Base-by-base conservation (phyloP, 441 rosid species). In the Gossypium schwendimanii region DNA sequence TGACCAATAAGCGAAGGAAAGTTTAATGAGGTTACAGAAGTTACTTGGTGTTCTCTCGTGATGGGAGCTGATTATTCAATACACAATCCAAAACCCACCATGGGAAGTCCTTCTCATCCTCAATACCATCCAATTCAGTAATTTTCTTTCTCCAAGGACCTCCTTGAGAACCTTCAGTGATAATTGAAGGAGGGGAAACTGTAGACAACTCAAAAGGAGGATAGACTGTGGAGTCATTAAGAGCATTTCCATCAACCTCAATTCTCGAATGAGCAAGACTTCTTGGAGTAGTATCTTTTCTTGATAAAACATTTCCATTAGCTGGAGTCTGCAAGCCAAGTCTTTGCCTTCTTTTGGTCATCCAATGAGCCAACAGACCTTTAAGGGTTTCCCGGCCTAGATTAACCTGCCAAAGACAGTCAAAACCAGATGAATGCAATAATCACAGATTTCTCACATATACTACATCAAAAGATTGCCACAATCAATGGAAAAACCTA, bases 81-180 rank as follows among this genome's bases (percentile, higher is more conserved):
- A 92, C 85, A 74, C 98, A 96, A 52, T 96, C 99, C 74, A 94
- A 78, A 79, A 94, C 87, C 99, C 99, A 96, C 88, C 87, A 83
- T 36, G 99, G 99, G 59, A 96, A 84, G 80, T 94, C 96, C 76
- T 96, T 96, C 20, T 96, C 98, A 78, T 96, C 96, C 81, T 96
- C 98, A 33, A 89, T 87, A 82, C 98, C 99, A 71, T 91, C 88
- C 67, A 92, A 84, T 78, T 92, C 97, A 7, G 95, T 89, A 74
- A 88, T 88, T 81, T 89, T 94, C 84, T 91, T 96, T 83, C 98
- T 92, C 99, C 99, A 96, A 9, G 92, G 92, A 60, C 96, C 97
- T 52, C 99, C 99, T 77, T 92, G 97, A 78, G 98, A 87, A 63
- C 98, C 98, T 82, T 96, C 98, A 0, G 99, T 92, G 72, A 96